These are phyloP conservation scores for Hanseniaspora lachancei DNA, from an alignment of 805 yeast species.

Conservation along the genomic window DNA sequence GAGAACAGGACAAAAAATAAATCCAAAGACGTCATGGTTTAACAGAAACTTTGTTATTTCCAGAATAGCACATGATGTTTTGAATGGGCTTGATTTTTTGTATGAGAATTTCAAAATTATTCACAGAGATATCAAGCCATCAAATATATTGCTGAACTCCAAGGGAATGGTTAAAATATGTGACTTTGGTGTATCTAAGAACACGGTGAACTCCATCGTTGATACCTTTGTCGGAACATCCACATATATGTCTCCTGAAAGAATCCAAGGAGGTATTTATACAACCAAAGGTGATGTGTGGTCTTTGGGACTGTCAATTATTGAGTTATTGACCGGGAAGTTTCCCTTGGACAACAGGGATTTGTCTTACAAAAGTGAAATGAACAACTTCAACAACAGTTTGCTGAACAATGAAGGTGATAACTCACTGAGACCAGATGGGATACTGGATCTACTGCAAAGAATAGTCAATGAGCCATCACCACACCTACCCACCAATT, in stretches of 20 bases:
- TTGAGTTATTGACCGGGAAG: constrained; percentile 75
- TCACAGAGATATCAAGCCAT: constrained; percentile 92
- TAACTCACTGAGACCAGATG: constrained; percentile 56
- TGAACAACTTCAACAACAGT: background rate
- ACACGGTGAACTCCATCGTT: constrained; percentile 82
- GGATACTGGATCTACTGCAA: constrained; percentile 80
- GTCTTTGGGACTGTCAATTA: constrained; percentile 85
- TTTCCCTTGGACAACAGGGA: constrained; percentile 42
- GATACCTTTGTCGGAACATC: constrained; percentile 98
- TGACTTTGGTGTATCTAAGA: constrained; percentile 94
- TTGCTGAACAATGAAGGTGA: constrained; percentile 24
- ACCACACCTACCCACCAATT: constrained; percentile 44
- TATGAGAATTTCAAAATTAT: constrained; percentile 77
- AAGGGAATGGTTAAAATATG: constrained; percentile 81
- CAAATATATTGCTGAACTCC: constrained; percentile 78
- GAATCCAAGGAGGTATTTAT: constrained; percentile 89
- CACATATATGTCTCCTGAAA: constrained; percentile 93
- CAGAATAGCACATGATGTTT: constrained; percentile 60
- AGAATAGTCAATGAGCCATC: constrained; percentile 88
- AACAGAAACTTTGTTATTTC: constrained; percentile 53
- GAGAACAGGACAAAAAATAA: constrained; percentile 15
- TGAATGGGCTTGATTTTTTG: constrained; percentile 68
- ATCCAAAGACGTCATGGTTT: constrained; percentile 22
- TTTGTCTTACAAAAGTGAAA: background rate
- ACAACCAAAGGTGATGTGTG: constrained; percentile 94